Conservation (phyloP, 176 grass and related monocot genomes). For the Hsuehochloa calcarea region DNA sequence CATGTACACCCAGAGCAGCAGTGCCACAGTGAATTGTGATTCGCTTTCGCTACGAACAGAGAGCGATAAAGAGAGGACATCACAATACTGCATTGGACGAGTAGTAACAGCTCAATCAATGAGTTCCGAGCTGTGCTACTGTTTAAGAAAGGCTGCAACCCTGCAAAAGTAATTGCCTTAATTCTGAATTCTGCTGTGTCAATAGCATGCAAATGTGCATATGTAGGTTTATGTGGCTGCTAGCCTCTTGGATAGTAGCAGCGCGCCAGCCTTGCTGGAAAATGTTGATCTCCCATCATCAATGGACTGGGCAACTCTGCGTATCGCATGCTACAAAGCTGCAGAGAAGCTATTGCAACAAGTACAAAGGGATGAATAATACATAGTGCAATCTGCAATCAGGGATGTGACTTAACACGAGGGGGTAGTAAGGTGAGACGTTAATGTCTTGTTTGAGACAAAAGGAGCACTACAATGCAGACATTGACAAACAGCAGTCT, state of each 20-base stretch:
- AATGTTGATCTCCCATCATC: neutral
- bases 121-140: neutral
- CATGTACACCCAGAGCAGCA: neutral
- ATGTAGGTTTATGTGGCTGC: too few species aligned
- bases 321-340: neutral
- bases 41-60: neutral
- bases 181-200: neutral
- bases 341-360: neutral
- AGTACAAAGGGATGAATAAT: neutral
- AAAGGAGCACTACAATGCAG: neutral
- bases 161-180: neutral
- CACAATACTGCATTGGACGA: too few species aligned
- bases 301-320: neutral
- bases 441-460: constrained; percentile 16
- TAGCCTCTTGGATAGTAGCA: too few species aligned
- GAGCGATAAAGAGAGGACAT: neutral
- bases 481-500: constrained; percentile 29
- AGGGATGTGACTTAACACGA: neutral
- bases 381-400: neutral
- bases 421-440: neutral
- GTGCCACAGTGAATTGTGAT: neutral
- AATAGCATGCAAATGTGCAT: too few species aligned
- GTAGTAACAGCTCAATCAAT: neutral
- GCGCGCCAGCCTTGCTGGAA: neutral
- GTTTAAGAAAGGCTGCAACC: neutral